These are phyloP conservation scores for Tulasnella calospora DNA, from an alignment of 768 basidiomycete genomes.

Conservation along the genomic window DNA sequence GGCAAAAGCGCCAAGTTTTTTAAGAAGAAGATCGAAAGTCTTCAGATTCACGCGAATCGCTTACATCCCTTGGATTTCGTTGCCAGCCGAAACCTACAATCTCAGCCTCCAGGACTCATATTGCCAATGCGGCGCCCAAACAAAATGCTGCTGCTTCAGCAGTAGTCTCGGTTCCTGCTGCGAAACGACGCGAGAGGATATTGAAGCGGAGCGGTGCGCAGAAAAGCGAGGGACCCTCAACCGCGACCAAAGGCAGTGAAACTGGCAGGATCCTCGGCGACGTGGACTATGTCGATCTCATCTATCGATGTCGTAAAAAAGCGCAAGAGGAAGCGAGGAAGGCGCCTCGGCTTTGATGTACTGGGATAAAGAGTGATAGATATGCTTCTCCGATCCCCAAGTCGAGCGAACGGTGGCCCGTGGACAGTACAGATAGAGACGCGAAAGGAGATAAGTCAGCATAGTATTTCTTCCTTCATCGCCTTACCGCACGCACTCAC, in stretches of 20 bases:
- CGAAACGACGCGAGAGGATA: constrained; percentile 8
- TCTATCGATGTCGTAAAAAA: constrained; percentile 1
- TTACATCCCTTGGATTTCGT: background rate
- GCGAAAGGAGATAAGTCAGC: background rate
- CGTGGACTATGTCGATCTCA: constrained; percentile 8
- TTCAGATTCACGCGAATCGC: background rate
- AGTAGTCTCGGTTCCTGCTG: background rate
- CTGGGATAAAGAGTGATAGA: background rate
- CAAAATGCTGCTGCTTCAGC: background rate
- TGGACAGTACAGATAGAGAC: too few relatives aligned
- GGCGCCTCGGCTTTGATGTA: background rate
- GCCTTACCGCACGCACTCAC: constrained; percentile 40
- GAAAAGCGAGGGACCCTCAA: background rate
- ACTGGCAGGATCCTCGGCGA: constrained; percentile 2
- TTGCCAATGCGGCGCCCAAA: background rate
- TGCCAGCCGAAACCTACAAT: background rate
- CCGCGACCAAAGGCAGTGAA: background rate
- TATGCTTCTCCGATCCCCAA: too few relatives aligned
- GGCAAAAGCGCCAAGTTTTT: background rate
- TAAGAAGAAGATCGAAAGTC: constrained; percentile 2
- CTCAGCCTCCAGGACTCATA: background rate
- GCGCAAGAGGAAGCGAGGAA: background rate
- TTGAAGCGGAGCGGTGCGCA: background rate
- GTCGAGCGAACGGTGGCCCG: too few relatives aligned
- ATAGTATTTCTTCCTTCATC: background rate